These are phyloP conservation scores for Sugiyamaella marilandica DNA, from an alignment of 805 yeast genomes.

Conservation along the genomic window DNA sequence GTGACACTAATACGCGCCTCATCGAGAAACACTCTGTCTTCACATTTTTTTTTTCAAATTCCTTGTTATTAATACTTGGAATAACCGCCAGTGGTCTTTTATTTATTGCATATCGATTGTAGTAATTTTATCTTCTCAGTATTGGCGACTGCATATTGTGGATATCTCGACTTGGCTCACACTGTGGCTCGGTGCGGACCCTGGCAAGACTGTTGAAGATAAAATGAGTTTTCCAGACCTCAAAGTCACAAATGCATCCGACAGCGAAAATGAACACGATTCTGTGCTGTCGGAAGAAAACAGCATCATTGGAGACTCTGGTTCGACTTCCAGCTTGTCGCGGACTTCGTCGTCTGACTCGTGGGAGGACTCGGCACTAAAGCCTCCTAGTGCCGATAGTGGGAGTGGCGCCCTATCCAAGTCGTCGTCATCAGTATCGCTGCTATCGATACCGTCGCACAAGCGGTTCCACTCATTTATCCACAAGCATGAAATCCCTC, in stretches of 20 bases:
- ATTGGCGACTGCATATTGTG: no score
- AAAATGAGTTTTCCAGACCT: conserved; percentile 3
- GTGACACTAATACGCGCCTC: no score
- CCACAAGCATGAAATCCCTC: conserved; percentile 80
- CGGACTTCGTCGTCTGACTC: conserved; percentile 4
- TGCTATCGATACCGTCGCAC: conserved; percentile 23
- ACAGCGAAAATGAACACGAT: conserved; percentile 3
- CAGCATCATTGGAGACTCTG: background rate
- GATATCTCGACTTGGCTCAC: no score
- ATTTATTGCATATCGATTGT: no score
- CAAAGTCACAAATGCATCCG: conserved; percentile 2
- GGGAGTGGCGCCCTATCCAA: background rate
- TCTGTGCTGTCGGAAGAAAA: background rate
- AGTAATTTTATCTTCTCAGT: no score
- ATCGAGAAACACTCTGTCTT: no score
- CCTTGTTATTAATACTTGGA: no score
- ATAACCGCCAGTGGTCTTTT: no score
- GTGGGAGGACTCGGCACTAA: background rate
- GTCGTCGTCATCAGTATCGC: conserved; percentile 7
- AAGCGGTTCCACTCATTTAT: conserved; percentile 45
- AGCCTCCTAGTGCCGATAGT: background rate
- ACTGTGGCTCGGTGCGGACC: no score
- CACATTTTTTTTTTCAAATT: no score
- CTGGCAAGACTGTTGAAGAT: background rate
- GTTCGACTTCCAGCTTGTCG: background rate